A percentile compares a stretch with the other conserved stretches of the same genome.
These are phyloP conservation scores for Apiospora saccharicola DNA, from an alignment of 2,329 filamentous ascomycete species.

Conservation along the genomic window DNA sequence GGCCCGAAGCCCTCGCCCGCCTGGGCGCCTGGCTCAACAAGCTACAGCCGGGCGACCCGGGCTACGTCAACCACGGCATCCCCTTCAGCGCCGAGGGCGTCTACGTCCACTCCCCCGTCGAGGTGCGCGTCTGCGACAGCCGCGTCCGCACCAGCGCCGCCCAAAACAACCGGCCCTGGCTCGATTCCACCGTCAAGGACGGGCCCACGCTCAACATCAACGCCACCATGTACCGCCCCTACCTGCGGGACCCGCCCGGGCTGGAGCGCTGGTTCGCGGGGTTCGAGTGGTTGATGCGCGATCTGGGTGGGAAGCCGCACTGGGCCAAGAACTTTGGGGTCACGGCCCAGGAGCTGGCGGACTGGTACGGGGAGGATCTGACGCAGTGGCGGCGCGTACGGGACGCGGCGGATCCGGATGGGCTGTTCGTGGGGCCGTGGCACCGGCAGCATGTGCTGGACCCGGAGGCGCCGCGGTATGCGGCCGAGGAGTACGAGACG, in stretches of 20 bases:
- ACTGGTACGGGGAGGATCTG: conserved; percentile 73
- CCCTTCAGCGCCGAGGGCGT: conserved; percentile 81
- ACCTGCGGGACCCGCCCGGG: conserved; percentile 79
- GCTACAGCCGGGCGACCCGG: conserved; percentile 66
- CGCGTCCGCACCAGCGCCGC: conserved; percentile 15
- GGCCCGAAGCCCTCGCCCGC: conserved; percentile 84
- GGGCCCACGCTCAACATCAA: conserved; percentile 88
- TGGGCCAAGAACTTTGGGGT: conserved; percentile 91
- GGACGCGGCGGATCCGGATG: conserved; percentile 76
- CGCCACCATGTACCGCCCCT: conserved; percentile 89
- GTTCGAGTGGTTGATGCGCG: conserved; percentile 90
- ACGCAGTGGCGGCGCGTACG: conserved; percentile 72
- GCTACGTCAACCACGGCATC: conserved; percentile 72
- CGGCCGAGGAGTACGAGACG: conserved; percentile 42
- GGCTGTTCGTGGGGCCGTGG: conserved; percentile 92
- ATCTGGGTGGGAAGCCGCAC: conserved; percentile 82
- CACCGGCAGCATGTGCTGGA: conserved; percentile 73
- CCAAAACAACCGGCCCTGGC: conserved; percentile 48
- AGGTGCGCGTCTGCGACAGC: conserved; percentile 86
- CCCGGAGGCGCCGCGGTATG: conserved; percentile 34
- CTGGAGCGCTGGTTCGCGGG: conserved; percentile 82
- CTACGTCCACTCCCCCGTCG: conserved; percentile 88
- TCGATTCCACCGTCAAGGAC: conserved; percentile 75
- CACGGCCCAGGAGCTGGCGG: conserved; percentile 65
- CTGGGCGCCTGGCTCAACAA: conserved; percentile 85